phyloP scores from a whole-genome alignment of 2,329 filamentous ascomycete species.

The Stromatinia cepivora region DNA sequence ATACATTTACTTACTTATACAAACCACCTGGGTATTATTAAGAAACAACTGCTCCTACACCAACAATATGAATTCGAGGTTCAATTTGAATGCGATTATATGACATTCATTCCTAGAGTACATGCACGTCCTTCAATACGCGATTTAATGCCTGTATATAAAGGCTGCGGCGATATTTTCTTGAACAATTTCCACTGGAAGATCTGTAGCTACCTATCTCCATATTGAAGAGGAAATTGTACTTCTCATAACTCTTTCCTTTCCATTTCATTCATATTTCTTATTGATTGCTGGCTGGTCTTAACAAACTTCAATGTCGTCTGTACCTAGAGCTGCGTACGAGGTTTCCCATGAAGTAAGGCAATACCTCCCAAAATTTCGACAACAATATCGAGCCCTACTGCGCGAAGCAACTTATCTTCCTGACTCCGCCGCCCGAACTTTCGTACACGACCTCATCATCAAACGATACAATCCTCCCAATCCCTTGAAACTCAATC shows the following conservation, averaged over 20 bases:
- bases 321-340: not conserved
- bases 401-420: constrained; percentile 63
- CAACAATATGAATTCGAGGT: not conserved
- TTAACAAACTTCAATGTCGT: not conserved
- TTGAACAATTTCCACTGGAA: not conserved
- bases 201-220: not conserved
- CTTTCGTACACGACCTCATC: constrained; percentile 48
- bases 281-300: not conserved
- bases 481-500: constrained; percentile 10
- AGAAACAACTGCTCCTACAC: too few species aligned
- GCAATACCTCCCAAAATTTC: constrained; percentile 12
- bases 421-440: constrained; percentile 50
- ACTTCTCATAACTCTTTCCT: not conserved
- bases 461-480: constrained; percentile 47
- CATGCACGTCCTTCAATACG: not conserved
- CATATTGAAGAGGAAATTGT: not conserved
- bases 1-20: not conserved
- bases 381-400: constrained; percentile 57
- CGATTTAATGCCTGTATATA: not conserved
- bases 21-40: too few species aligned
- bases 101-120: not conserved
- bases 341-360: not conserved
- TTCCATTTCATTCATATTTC: not conserved
- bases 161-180: constrained; percentile 7
- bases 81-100: not conserved